These are phyloP conservation scores for Trichosanthes cucumerina DNA, from an alignment of 306 rosid species.

Conservation along the genomic window DNA sequence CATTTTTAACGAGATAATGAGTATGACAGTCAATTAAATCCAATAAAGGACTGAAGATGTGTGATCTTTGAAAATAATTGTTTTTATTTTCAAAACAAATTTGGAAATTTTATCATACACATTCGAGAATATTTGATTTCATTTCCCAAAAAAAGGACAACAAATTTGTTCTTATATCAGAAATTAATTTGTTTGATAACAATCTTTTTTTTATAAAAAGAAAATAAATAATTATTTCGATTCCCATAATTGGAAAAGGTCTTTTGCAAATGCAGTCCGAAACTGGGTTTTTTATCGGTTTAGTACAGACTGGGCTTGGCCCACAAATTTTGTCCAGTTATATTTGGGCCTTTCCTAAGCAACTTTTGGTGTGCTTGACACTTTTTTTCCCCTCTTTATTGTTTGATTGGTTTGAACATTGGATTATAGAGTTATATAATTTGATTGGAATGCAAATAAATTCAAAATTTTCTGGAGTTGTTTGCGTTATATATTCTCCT, in stretches of 20 bases:
- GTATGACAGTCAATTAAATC: neutral
- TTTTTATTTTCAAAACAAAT: neutral
- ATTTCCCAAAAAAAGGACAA: no score
- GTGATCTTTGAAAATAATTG: neutral
- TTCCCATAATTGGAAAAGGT: neutral
- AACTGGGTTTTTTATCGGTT: neutral
- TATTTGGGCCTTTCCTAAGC: neutral
- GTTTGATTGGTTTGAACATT: no score
- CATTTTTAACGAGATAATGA: neutral
- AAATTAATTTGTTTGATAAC: no score
- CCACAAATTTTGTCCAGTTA: neutral
- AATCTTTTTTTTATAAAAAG: neutral
- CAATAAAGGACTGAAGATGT: neutral
- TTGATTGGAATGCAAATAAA: no score
- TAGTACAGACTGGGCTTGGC: neutral
- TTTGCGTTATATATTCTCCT: no score
- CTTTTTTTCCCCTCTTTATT: no score
- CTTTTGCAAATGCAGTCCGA: neutral
- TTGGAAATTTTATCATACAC: neutral
- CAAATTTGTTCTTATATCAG: no score
- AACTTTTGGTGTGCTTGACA: no score
- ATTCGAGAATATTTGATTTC: no score
- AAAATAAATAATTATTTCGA: neutral
- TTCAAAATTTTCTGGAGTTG: no score
- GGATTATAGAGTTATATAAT: no score